Percentiles rank a stretch among this genome's conserved stretches.
Conservation (phyloP, 345 rosid species). For the Eucalyptus shirleyi region DNA sequence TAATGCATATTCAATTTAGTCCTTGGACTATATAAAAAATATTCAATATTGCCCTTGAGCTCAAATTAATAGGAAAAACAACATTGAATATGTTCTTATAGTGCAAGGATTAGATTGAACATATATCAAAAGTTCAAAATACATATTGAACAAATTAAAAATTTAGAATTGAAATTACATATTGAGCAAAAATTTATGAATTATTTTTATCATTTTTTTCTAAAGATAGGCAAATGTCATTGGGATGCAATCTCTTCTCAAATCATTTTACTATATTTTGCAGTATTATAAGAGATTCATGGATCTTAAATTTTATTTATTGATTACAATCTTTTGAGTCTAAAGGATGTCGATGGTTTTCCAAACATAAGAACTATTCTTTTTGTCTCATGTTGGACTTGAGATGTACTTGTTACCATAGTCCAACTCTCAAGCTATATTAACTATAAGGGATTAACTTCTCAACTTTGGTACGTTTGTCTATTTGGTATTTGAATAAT, state of each 20-base stretch:
- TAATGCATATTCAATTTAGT: not conserved
- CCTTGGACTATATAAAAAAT: not conserved
- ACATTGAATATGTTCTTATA: not conserved
- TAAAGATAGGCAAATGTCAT: not conserved
- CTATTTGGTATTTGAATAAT: not conserved
- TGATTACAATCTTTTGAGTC: not conserved
- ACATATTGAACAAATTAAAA: too few species aligned
- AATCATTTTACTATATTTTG: too few species aligned
- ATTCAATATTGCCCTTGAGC: not conserved
- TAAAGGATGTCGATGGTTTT: not conserved
- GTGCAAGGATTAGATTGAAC: too few species aligned
- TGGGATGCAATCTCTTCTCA: not conserved
- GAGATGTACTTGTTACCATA: not conserved
- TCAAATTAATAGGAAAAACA: too few species aligned
- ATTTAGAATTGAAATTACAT: not conserved
- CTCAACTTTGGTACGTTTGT: not conserved
- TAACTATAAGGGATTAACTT: not conserved
- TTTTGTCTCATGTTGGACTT: not conserved
- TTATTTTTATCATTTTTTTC: not conserved
- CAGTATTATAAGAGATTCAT: too few species aligned
- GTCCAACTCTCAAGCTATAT: not conserved
- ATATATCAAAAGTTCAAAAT: not conserved
- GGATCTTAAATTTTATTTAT: not conserved
- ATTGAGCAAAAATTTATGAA: too few species aligned
- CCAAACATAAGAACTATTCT: not conserved